Evolutionary conservation across 768 basidiomycete species (phyloP), one percentile per base, ranked within the genome.

Genomic region (Hypsizygus marmoreus): DNA sequence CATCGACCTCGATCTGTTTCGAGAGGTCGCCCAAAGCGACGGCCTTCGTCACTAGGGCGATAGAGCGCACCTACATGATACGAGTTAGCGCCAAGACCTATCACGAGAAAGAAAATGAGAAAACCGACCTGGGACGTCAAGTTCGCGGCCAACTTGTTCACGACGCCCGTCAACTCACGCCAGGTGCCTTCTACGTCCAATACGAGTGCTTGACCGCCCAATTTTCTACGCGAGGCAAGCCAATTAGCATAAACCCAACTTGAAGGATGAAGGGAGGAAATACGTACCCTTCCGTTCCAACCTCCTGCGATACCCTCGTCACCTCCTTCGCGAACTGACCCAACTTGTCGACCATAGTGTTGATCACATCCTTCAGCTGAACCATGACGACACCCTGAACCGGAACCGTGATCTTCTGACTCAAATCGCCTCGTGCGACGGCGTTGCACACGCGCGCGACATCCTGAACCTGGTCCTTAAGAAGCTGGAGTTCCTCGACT

Each of bases 301-400:
- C 93, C 62, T 90, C 88, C 63, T 86, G 84, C 55, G 79, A 80
- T 47, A 90, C 88, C 47, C 92, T 80, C 47, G 91, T 93, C 28
- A 94, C 91, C 64, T 94, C 91, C 61, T 86, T 85, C 26, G 95
- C 93, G 65, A 97, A 95, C 58, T 88, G 86, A 45, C 87, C 83
- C 22, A 97, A 74, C 49, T 77, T 77, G 54, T 77, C 75, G 25
- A 75, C 76, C 82, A 85, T 84, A 13, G 76, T 77, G 52, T 87
- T 87, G 63, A 87, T 86, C 50, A 84, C 82, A 49, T 84, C 87
- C 69, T 89, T 88, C 55, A 90, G 75, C 62, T 89, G 85, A 2
- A 84, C 80, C 86, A 90, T 88, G 34, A 87, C 84, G 38, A 80
- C 79, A 48, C 88, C 86, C 55, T 88, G 83, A 2, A 88, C 88